These are phyloP conservation scores for Galerina marginata DNA, from an alignment of 768 basidiomycete genomes.

Conservation along the genomic window DNA sequence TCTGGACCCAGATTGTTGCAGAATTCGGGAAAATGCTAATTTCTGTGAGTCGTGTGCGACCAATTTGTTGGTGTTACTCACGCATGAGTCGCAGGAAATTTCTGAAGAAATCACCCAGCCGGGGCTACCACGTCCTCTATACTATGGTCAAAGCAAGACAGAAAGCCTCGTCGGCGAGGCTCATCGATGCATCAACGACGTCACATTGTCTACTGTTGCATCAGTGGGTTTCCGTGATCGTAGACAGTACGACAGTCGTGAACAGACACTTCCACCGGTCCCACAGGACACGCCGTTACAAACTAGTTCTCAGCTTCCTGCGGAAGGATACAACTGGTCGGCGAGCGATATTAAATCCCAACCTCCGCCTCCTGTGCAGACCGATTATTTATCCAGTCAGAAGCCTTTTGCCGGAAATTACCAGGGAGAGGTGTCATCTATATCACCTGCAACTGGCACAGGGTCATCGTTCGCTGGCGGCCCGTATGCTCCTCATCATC, in stretches of 20 bases:
- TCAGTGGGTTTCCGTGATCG: slow-evolving; percentile 29
- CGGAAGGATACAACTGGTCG: slow-evolving; percentile 9
- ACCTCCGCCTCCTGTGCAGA: slow-evolving; percentile 18
- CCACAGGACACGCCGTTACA: slow-evolving; percentile 5
- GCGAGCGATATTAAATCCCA: slow-evolving; percentile 21
- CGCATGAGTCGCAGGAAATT: slow-evolving; percentile 59
- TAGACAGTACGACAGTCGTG: slow-evolving; percentile 22
- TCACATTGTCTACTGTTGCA: slow-evolving; percentile 51
- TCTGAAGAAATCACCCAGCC: slow-evolving; percentile 82
- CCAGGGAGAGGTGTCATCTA: background rate
- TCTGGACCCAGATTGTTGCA: slow-evolving; percentile 49
- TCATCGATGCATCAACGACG: slow-evolving; percentile 55
- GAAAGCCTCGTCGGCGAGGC: slow-evolving; percentile 69
- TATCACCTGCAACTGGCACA: background rate
- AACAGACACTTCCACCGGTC: slow-evolving; percentile 3
- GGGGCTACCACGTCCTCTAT: slow-evolving; percentile 76
- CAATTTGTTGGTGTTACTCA: background rate
- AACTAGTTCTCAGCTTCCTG: slow-evolving; percentile 7
- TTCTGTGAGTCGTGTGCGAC: slow-evolving; percentile 35
- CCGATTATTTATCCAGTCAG: slow-evolving; percentile 7
- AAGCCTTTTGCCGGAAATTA: background rate
- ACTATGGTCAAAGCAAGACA: slow-evolving; percentile 68
- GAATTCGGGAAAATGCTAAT: slow-evolving; percentile 60
- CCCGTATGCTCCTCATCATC: background rate
- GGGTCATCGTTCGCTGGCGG: slow-evolving; percentile 6